phyloP scores from a whole-genome alignment of 2,329 filamentous ascomycete genomes.

The Didymella pomorum region DNA sequence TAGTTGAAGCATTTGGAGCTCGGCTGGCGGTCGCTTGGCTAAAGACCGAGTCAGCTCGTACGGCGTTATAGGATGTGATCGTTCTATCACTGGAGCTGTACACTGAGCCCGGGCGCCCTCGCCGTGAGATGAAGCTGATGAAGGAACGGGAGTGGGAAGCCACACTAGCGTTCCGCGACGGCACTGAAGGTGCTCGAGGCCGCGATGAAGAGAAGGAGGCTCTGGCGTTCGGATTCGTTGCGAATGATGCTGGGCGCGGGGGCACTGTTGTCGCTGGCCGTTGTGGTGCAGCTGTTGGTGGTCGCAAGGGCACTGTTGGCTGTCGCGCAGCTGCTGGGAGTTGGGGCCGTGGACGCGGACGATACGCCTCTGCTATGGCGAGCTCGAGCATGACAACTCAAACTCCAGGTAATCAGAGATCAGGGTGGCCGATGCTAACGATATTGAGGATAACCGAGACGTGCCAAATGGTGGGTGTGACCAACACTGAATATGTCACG shows the following conservation, averaged over 20 bases:
- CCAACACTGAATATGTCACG: background rate
- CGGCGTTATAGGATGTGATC: background rate
- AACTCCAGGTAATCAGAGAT: background rate
- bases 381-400: slow-evolving; percentile 11
- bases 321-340: background rate
- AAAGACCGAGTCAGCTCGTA: background rate
- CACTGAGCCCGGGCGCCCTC: background rate
- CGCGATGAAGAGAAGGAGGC: background rate
- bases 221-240: slow-evolving; percentile 1
- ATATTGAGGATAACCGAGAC: too few relatives aligned
- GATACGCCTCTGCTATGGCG: slow-evolving; percentile 16
- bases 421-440: background rate
- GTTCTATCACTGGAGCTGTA: background rate
- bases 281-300: background rate
- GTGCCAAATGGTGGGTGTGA: background rate
- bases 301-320: background rate
- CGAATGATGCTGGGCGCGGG: background rate
- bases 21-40: background rate
- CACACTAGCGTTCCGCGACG: background rate
- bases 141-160: background rate
- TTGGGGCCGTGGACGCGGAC: background rate
- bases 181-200: background rate
- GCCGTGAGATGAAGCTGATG: background rate
- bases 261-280: background rate
- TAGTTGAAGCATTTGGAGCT: background rate